phyloP scores from a whole-genome alignment of 805 yeast species.

The Hanseniaspora taiwanica region DNA sequence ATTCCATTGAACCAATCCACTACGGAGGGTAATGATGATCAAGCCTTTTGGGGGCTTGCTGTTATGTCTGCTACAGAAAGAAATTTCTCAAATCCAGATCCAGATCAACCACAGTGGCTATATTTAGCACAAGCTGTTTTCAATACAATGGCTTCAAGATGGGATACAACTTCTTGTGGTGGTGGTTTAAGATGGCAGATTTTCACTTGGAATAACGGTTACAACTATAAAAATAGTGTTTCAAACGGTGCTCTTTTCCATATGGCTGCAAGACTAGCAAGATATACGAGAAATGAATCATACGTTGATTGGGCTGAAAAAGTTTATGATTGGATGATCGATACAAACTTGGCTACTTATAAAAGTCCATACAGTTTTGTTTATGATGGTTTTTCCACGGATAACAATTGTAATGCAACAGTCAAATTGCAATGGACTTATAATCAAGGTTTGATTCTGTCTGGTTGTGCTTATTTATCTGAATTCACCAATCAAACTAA shows the following conservation, averaged over 20 bases:
- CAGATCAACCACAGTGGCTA: conserved; percentile 37
- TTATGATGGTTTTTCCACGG: conserved; percentile 54
- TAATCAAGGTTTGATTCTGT: conserved; percentile 52
- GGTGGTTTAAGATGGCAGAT: conserved; percentile 69
- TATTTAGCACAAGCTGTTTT: conserved; percentile 44
- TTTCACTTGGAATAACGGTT: conserved; percentile 45
- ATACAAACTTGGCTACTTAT: conserved; percentile 29
- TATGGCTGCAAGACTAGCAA: conserved; percentile 48
- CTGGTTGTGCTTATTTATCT: conserved; percentile 61
- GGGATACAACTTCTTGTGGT: conserved; percentile 42
- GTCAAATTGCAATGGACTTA: conserved; percentile 51
- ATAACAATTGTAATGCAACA: conserved; percentile 24
- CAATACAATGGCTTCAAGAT: conserved; percentile 42
- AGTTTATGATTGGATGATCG: conserved; percentile 49
- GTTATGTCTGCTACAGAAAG: conserved; percentile 50
- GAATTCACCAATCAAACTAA: conserved; percentile 39
- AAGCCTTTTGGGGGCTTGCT: conserved; percentile 57
- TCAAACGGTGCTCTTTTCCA: conserved; percentile 55
- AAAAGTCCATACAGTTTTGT: conserved; percentile 45
- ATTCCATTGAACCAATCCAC: conserved; percentile 50
- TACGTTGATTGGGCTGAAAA: conserved; percentile 39
- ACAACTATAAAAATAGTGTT: conserved; percentile 49
- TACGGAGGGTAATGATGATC: conserved; percentile 65
- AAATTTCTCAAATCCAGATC: conserved; percentile 36
- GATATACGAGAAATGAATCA: conserved; percentile 38